A percentile compares a stretch with the other conserved stretches of the same genome.
Conservation (phyloP, 306 rosid species). For the Adenanthera pavonina region DNA sequence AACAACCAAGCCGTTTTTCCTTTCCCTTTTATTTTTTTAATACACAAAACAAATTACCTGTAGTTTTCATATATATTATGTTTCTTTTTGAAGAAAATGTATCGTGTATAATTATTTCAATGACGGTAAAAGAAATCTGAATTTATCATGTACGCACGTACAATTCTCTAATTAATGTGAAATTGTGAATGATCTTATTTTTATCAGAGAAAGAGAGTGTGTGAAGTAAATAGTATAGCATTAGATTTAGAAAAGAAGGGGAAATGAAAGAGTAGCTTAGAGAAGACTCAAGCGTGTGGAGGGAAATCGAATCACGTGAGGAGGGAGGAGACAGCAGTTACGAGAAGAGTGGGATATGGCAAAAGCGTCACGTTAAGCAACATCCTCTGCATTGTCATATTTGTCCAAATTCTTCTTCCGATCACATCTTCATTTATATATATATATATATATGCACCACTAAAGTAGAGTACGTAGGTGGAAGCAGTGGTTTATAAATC, state of each 20-base stretch:
- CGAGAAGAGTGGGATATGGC: conserved; percentile 55
- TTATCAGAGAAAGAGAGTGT: no score
- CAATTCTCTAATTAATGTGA: no score
- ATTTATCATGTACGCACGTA: no score
- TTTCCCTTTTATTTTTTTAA: no score
- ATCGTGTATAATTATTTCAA: no score
- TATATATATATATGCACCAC: not conserved
- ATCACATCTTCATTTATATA: not conserved
- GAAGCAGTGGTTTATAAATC: conserved; percentile 42
- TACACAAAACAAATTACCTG: no score
- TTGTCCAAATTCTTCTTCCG: conserved; percentile 13
- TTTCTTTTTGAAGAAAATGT: no score
- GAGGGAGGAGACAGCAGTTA: conserved; percentile 48
- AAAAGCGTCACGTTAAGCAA: conserved; percentile 64
- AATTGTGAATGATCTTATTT: no score
- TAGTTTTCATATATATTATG: no score
- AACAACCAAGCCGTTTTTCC: no score
- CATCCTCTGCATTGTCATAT: conserved; percentile 50
- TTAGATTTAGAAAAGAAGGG: not conserved
- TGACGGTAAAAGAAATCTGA: no score
- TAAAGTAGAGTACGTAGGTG: not conserved
- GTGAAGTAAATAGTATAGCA: no score
- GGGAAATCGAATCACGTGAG: conserved; percentile 36
- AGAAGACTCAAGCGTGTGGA: not conserved
- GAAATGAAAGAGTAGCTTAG: conserved; percentile 38